Evolutionary conservation across 208 protist species (phyloP).

Genomic region (Acanthamoeba lenticulata): DNA sequence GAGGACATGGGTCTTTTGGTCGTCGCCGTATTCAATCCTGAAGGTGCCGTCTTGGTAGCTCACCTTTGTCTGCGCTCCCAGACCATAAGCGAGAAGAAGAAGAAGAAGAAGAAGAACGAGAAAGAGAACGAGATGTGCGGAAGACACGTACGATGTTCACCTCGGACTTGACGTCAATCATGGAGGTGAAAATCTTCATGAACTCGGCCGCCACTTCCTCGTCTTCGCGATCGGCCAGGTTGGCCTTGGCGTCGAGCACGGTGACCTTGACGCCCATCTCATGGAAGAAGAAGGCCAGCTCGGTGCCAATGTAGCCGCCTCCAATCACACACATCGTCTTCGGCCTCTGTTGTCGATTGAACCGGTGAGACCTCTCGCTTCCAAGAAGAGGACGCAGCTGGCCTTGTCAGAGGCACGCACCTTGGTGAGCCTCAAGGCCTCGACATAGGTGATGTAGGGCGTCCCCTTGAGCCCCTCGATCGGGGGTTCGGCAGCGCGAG

Average conservation of each 20-base stretch:
- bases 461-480: slow-evolving; percentile 65
- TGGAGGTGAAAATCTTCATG: slow-evolving; percentile 9
- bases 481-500: slow-evolving; percentile 10
- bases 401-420: too few relatives aligned
- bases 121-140: too few relatives aligned
- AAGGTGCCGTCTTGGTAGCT: neutral
- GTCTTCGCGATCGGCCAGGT: slow-evolving; percentile 56
- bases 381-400: too few relatives aligned
- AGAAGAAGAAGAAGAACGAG: too few relatives aligned
- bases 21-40: neutral
- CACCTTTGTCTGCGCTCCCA: neutral
- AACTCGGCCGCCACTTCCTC: slow-evolving; percentile 68
- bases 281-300: slow-evolving; percentile 70
- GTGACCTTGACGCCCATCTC: slow-evolving; percentile 31
- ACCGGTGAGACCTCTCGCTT: too few relatives aligned
- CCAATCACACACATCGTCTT: slow-evolving; percentile 64
- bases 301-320: slow-evolving; percentile 70
- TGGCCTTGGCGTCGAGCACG: slow-evolving; percentile 36
- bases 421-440: slow-evolving; percentile 67
- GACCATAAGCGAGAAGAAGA: too few relatives aligned
- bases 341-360: neutral
- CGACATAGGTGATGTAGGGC: slow-evolving; percentile 73
- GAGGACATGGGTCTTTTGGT: neutral
- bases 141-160: neutral
- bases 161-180: neutral